These are phyloP conservation scores for Phlebopus sp. DNA, from an alignment of 1,284 basidiomycete species.

Conservation along the genomic window DNA sequence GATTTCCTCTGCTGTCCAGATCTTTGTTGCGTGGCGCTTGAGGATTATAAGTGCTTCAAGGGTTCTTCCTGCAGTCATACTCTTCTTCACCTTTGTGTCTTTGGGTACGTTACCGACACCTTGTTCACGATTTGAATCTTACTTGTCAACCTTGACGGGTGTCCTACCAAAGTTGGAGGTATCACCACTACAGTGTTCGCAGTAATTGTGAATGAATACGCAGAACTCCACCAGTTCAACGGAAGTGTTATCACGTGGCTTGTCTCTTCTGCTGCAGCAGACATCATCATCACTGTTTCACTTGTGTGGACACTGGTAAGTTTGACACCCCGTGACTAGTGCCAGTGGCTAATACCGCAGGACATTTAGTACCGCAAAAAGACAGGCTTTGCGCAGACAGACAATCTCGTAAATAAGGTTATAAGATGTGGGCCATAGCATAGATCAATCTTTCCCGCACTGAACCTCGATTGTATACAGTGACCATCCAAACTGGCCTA, in stretches of 20 bases:
- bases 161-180: slow-evolving; percentile 38
- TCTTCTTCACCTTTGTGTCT: slow-evolving; percentile 36
- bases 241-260: slow-evolving; percentile 48
- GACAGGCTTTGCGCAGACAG: slow-evolving; percentile 17
- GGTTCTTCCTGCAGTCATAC: slow-evolving; percentile 12
- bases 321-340: background rate
- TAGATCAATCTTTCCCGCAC: too few species aligned
- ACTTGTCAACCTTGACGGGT: background rate
- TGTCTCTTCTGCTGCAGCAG: slow-evolving; percentile 41
- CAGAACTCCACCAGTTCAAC: slow-evolving; percentile 18
- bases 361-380: slow-evolving; percentile 10
- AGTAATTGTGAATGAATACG: slow-evolving; percentile 12
- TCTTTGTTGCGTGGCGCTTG: slow-evolving; percentile 54
- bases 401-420: slow-evolving; percentile 14
- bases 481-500: slow-evolving; percentile 21
- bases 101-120: slow-evolving; percentile 43
- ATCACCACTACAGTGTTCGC: slow-evolving; percentile 40
- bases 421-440: slow-evolving; percentile 13
- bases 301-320: slow-evolving; percentile 45
- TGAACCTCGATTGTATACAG: background rate
- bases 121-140: slow-evolving; percentile 8
- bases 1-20: slow-evolving; percentile 49
- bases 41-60: slow-evolving; percentile 40
- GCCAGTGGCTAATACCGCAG: background rate
- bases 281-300: slow-evolving; percentile 44